Percentiles rank a stretch among this genome's conserved stretches.
phyloP scores from a whole-genome alignment of 176 grass and related monocot genomes.

The Carex myosuroides region DNA sequence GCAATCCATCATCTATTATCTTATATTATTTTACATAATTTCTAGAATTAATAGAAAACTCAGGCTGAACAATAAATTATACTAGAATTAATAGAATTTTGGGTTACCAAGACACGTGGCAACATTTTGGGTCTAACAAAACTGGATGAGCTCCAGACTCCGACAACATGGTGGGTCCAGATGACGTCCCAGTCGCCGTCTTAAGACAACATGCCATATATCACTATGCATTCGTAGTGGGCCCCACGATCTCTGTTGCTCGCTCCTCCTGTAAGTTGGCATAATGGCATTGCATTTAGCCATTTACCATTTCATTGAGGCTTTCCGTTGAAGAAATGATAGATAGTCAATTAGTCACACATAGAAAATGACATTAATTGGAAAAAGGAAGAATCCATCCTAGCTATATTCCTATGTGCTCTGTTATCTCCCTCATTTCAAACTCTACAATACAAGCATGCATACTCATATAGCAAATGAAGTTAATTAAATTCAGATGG shows the following conservation, averaged over 20 bases:
- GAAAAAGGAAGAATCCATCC: neutral
- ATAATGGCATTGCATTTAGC: too few species aligned
- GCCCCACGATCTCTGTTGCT: neutral
- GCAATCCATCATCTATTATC: too few species aligned
- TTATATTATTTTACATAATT: too few species aligned
- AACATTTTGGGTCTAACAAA: neutral
- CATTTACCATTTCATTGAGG: neutral
- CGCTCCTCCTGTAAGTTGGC: neutral
- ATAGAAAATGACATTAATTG: neutral
- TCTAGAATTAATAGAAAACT: too few species aligned
- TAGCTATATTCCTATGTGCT: neutral
- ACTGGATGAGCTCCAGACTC: neutral
- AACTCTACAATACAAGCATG: neutral
- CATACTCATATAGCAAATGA: neutral
- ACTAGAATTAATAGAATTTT: too few species aligned
- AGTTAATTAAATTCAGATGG: neutral
- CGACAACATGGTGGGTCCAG: neutral
- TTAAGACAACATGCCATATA: neutral
- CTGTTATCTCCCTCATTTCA: neutral
- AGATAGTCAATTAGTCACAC: neutral
- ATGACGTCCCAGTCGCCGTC: neutral
- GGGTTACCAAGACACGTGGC: neutral
- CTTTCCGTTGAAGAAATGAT: slow-evolving; percentile 13
- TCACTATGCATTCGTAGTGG: neutral
- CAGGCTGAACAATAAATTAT: neutral